These are phyloP conservation scores for Vitis hybrid DNA, from an alignment of 177 flowering plant species.

Conservation along the genomic window DNA sequence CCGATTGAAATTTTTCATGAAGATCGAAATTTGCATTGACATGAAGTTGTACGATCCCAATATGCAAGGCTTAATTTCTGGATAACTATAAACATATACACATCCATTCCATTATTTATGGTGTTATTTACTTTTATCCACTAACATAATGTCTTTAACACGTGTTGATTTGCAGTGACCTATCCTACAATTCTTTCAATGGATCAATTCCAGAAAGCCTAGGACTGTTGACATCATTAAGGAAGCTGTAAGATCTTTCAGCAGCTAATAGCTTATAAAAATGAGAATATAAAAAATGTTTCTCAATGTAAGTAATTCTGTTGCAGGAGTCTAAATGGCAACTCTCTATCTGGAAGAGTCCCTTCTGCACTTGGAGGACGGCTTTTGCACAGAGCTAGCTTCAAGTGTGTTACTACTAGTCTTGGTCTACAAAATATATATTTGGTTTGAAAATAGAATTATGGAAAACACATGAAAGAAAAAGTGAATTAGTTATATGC, in stretches of 20 bases:
- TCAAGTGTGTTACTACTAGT: slow-evolving; percentile 63
- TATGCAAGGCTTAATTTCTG: background rate
- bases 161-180: slow-evolving; percentile 59
- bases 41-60: too few species aligned
- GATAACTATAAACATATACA: background rate
- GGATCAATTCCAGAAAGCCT: slow-evolving; percentile 94
- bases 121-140: background rate
- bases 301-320: slow-evolving; percentile 16
- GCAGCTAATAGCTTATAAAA: slow-evolving; percentile 1
- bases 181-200: slow-evolving; percentile 83
- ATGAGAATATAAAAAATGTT: background rate
- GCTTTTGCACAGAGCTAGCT: slow-evolving; percentile 94
- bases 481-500: background rate
- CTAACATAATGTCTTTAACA: too few species aligned
- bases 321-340: slow-evolving; percentile 89
- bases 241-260: slow-evolving; percentile 62
- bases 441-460: background rate
- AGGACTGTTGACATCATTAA: slow-evolving; percentile 71
- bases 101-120: background rate
- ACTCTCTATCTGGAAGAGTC: slow-evolving; percentile 81
- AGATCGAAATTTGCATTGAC: too few species aligned
- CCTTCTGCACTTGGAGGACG: slow-evolving; percentile 84
- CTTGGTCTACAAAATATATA: background rate
- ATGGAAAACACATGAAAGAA: background rate
- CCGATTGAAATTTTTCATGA: too few species aligned